A percentile compares a stretch with the other conserved stretches of the same genome.
These are phyloP conservation scores for Wickerhamiella kurtzmanii DNA, from an alignment of 805 yeast genomes.

Conservation along the genomic window DNA sequence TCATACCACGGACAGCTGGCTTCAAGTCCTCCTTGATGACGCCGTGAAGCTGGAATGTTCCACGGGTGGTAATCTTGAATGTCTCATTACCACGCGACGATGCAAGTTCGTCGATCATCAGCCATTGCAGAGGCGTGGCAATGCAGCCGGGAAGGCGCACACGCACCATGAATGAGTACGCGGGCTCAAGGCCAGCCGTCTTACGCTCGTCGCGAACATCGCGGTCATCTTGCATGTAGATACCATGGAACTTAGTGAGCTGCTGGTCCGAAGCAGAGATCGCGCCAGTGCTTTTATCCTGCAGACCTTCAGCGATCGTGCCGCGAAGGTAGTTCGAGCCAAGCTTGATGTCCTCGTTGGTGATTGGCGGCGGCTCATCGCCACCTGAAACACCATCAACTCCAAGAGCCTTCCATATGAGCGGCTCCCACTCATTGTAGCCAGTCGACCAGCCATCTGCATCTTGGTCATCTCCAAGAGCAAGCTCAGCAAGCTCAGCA, in stretches of 20 bases:
- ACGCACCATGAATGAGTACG: conserved; percentile 93
- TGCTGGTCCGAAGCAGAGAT: conserved; percentile 85
- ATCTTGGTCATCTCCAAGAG: conserved; percentile 94
- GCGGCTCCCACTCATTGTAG: conserved; percentile 74
- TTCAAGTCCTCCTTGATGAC: conserved; percentile 79
- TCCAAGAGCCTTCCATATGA: conserved; percentile 77
- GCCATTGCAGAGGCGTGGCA: conserved; percentile 81
- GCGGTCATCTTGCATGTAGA: conserved; percentile 97
- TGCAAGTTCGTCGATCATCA: conserved; percentile 68
- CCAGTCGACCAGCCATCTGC: conserved; percentile 92
- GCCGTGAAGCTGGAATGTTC: conserved; percentile 94
- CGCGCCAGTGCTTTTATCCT: conserved; percentile 77
- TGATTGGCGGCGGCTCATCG: conserved; percentile 83
- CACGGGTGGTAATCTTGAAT: conserved; percentile 87
- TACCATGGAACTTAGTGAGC: conserved; percentile 93
- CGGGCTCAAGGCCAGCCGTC: conserved; percentile 86
- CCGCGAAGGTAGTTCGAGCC: conserved; percentile 83
- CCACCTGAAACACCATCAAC: conserved; percentile 70
- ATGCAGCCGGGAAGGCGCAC: conserved; percentile 89
- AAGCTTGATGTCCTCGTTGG: conserved; percentile 91
- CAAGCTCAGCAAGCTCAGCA: conserved; percentile 49
- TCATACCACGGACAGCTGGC: conserved; percentile 86
- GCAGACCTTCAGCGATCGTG: conserved; percentile 75
- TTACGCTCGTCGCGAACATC: conserved; percentile 89
- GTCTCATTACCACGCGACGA: conserved; percentile 81